phyloP scores from a whole-genome alignment of 2,329 filamentous ascomycete genomes.

The Hypoxylon sp. region DNA sequence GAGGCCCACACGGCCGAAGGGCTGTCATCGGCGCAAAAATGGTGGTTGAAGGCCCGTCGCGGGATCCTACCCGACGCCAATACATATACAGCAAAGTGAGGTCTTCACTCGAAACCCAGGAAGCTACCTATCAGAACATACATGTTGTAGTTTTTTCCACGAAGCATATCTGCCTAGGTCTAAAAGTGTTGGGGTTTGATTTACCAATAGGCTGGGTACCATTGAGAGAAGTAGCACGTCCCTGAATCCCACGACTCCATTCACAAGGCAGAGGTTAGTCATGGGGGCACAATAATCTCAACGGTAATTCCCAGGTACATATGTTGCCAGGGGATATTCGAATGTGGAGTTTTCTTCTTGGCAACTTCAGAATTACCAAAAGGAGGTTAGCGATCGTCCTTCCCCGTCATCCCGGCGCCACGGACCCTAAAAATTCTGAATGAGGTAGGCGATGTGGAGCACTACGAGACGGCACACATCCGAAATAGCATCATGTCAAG shows the following conservation, averaged over 20 bases:
- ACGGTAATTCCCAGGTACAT: constrained; percentile 1
- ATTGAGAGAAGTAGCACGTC: constrained; percentile 3
- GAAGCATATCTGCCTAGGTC: constrained; percentile 6
- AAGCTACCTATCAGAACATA: too few species aligned
- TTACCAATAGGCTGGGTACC: constrained; percentile 23
- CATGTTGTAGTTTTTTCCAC: constrained; percentile 7
- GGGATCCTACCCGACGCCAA: constrained; percentile 14
- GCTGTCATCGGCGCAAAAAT: constrained; percentile 7
- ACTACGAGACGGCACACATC: constrained; percentile 30
- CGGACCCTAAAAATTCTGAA: constrained; percentile 21
- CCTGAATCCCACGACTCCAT: background rate
- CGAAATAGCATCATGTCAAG: constrained; percentile 34
- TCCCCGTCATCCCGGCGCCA: constrained; percentile 30
- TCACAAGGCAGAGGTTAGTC: too few species aligned
- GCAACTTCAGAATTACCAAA: constrained; percentile 11
- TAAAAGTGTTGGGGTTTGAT: constrained; percentile 12
- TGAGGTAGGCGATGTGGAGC: constrained; percentile 23
- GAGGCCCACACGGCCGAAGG: constrained; percentile 7
- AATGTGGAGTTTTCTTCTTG: constrained; percentile 3
- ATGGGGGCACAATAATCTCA: too few species aligned
- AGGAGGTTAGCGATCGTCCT: constrained; percentile 9
- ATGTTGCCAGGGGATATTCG: too few species aligned
- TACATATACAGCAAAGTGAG: too few species aligned
- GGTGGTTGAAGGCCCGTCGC: background rate
- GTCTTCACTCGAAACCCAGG: too few species aligned